Evolutionary conservation across 2,329 filamentous ascomycete genomes (phyloP), one percentile per base, ranked within the genome.

Genomic region (Fusarium lyarnte): DNA sequence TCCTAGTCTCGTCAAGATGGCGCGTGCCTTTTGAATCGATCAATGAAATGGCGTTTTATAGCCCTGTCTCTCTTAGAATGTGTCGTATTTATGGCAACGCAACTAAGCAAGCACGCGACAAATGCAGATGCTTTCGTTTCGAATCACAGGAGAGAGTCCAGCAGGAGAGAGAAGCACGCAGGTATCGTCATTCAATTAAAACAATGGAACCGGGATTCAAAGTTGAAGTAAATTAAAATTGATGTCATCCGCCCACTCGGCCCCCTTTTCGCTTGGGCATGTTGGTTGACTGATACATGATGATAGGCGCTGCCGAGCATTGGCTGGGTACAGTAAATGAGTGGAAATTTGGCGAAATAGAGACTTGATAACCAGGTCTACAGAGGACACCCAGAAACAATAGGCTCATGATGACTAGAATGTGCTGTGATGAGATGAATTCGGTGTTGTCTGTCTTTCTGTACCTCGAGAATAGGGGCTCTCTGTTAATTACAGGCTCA

Each of bases 231-330:
- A 76, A 76, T 76, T 76, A 76, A 72, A 63, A 70, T 76, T 76
- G 74, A 76, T 76, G 74, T 76, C 74, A 76, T 76, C 65, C 70
- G 61, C 70, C 74, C 74, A 76, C 72, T 65, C 49, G 19, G 46
- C 63, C 74, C 57, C 72, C 58, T 67, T 72, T 68, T 74, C 65
- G 67, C 67, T 65, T 74, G 62, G 67, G 70, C 53, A 53, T 58
- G 55, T 43, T 46, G 42, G 49, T 58, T 68, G 63, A 76, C 73
- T 31, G 11, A 11, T 11, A 66, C 46, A 49, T 49, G 29, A 64
- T 69, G 74, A 76, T 76, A 63, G 67, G 64, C 72, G 63, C 38
- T 66, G 67, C 74, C 72, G 72, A 76, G 74, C 62, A 58, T 61
- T 66, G 61, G 54, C 52, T 66, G 66, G 59, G 55, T 29, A 29